Evolutionary conservation across 2,329 filamentous ascomycete species (phyloP).

Genomic region (Scytalidium sp.): DNA sequence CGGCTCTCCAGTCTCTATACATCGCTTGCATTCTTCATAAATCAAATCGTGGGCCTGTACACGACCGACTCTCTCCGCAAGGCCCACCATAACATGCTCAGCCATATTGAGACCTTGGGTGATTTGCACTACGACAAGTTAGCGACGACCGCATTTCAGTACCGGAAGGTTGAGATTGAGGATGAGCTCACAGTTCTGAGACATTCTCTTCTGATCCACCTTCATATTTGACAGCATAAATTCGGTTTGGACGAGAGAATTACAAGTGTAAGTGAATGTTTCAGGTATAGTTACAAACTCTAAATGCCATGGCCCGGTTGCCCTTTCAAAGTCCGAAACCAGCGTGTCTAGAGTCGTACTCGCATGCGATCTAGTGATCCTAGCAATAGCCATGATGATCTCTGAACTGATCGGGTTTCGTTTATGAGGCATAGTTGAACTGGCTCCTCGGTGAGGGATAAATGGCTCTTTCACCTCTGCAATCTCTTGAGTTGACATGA

Average conservation of each 20-base stretch:
- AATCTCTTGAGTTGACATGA: slow-evolving; percentile 55
- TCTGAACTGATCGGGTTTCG: slow-evolving; percentile 54
- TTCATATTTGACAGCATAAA: slow-evolving; percentile 47
- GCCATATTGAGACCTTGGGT: slow-evolving; percentile 51
- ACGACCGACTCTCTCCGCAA: slow-evolving; percentile 46
- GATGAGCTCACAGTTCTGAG: slow-evolving; percentile 41
- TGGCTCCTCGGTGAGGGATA: slow-evolving; percentile 48
- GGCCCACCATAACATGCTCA: slow-evolving; percentile 54
- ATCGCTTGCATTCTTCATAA: slow-evolving; percentile 42
- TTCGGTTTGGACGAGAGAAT: slow-evolving; percentile 46
- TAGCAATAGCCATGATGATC: slow-evolving; percentile 48
- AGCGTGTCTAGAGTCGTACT: slow-evolving; percentile 48
- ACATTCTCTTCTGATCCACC: slow-evolving; percentile 45
- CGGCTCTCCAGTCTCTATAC: background rate
- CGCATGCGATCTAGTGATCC: slow-evolving; percentile 47
- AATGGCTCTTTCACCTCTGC: slow-evolving; percentile 47
- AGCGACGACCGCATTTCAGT: background rate
- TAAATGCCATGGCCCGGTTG: slow-evolving; percentile 53
- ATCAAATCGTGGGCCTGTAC: slow-evolving; percentile 51
- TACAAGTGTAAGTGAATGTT: slow-evolving; percentile 47
- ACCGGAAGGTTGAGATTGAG: background rate
- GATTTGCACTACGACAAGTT: background rate
- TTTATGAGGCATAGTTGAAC: slow-evolving; percentile 54
- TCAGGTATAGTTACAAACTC: slow-evolving; percentile 53
- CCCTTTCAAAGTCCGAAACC: slow-evolving; percentile 53